Evolutionary conservation across 176 grass and related monocot genomes (phyloP), one percentile per base, ranked within the genome.

Genomic region (Triticum dicoccoides): DNA sequence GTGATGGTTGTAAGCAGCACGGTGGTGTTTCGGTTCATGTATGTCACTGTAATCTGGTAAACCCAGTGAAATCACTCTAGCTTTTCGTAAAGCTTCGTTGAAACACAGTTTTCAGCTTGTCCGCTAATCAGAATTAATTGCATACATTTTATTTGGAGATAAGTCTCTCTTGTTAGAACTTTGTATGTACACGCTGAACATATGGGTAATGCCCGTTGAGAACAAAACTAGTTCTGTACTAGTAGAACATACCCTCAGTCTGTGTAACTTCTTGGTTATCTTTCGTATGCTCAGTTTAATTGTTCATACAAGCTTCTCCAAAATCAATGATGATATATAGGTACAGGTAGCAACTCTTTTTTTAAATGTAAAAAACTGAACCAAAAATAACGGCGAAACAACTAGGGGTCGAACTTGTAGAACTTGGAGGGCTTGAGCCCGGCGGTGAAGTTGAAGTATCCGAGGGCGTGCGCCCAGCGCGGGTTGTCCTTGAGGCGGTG

Each of bases 381-480:
- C 58, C 85, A 73, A 64, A 49, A 56, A 56, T 15, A 52, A 17
- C 11, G 5, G 15, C 14, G 2, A 59, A 59, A 59, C 18, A 8
- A 25, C 70, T 73, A 44, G n/a, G 21, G 11, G 69, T 87, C 14
- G n/a, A 91, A 69, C 37, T 91, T 85, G 68, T 94, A 92, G 75
- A 86, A 86, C 69, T 88, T 89, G 41, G 88, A 91, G 0, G 90
- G 25, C 79, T 94, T 30, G 51, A 95, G 85, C 2, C 42, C 58
- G 0, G 39, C 67, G 25, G 96, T 95, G 29, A 91, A 86, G 67
- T 98, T 96, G 91, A 98, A 98, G 85, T 94, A 93, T 35, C 72
- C 74, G 65, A 98, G 87, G 27, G 93, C 83, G 79, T 61, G 86
- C 0, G 90, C 93, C 96, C 96, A 98, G 11, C 83, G 67, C 8